Evolutionary conservation across 192 early-diverging fungal species (phyloP).

Genomic region (Glomus cerebriforme): DNA sequence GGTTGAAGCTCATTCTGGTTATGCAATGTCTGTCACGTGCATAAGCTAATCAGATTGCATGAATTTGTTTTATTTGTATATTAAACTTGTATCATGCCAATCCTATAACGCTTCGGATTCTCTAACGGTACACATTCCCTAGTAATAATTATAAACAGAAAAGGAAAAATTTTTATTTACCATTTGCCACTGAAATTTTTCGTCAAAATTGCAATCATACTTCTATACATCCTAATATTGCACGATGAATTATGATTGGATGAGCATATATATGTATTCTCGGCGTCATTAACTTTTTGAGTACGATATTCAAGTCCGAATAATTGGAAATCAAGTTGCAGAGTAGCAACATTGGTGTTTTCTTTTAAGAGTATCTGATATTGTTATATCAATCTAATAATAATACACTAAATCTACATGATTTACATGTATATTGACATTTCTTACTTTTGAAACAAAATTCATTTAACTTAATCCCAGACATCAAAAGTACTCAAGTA

Average conservation of each 20-base stretch:
- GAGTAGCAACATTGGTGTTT: too few relatives aligned
- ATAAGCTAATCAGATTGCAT: too few relatives aligned
- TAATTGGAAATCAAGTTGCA: too few relatives aligned
- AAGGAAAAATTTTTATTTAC: slow-evolving; percentile 35
- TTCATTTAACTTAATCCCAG: slow-evolving; percentile 91
- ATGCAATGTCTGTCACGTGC: too few relatives aligned
- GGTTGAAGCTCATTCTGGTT: too few relatives aligned
- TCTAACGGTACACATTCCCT: too few relatives aligned
- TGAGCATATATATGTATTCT: slow-evolving; percentile 65
- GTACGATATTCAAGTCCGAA: slow-evolving; percentile 91
- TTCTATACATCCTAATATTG: slow-evolving; percentile 93
- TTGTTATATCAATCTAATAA: slow-evolving; percentile 73
- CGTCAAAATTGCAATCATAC: slow-evolving; percentile 92
- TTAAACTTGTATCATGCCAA: too few relatives aligned
- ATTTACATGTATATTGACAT: neutral
- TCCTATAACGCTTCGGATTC: too few relatives aligned
- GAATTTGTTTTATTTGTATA: too few relatives aligned
- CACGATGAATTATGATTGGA: too few relatives aligned
- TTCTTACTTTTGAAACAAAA: slow-evolving; percentile 76
- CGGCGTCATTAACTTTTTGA: slow-evolving; percentile 54
- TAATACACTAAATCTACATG: neutral
- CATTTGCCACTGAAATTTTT: slow-evolving; percentile 97
- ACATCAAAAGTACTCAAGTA: slow-evolving; percentile 85
- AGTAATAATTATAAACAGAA: neutral
- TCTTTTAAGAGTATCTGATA: too few relatives aligned